Evolutionary conservation across 2,329 filamentous ascomycete genomes (phyloP).

Genomic region (Apiospora rasikravindrae): DNA sequence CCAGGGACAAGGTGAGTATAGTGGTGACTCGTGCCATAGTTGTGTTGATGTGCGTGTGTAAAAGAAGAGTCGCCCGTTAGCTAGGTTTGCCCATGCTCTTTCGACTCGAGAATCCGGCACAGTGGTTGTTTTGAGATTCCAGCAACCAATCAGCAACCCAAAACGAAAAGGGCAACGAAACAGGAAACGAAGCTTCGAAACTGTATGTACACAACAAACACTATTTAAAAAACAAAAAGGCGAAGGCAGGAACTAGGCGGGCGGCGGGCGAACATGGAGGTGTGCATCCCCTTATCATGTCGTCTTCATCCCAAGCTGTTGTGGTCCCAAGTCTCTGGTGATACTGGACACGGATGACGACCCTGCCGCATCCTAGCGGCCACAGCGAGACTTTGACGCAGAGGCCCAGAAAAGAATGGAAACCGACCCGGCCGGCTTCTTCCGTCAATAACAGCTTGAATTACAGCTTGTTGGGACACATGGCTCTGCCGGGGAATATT

Average conservation of each 20-base stretch:
- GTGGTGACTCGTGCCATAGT: conserved; percentile 2
- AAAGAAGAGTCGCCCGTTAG: not conserved
- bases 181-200: not conserved
- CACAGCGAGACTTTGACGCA: conserved; percentile 30
- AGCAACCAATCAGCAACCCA: conserved; percentile 1
- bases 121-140: not conserved
- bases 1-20: not conserved
- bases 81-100: not conserved
- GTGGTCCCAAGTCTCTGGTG: conserved; percentile 17
- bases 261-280: not conserved
- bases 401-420: not conserved
- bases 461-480: not conserved
- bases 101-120: not conserved
- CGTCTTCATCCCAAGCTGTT: conserved; percentile 4
- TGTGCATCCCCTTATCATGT: conserved; percentile 9
- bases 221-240: not conserved
- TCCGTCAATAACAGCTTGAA: not conserved
- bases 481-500: not conserved
- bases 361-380: conserved; percentile 55
- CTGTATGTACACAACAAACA: not conserved
- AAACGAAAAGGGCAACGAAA: not conserved
- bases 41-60: not conserved
- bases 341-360: not conserved
- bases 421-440: not conserved
- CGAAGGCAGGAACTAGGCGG: not conserved